Percentiles rank a stretch among this genome's conserved stretches.
Evolutionary conservation across 495 filamentous ascomycete species (phyloP).

Genomic region (Podospora conica): DNA sequence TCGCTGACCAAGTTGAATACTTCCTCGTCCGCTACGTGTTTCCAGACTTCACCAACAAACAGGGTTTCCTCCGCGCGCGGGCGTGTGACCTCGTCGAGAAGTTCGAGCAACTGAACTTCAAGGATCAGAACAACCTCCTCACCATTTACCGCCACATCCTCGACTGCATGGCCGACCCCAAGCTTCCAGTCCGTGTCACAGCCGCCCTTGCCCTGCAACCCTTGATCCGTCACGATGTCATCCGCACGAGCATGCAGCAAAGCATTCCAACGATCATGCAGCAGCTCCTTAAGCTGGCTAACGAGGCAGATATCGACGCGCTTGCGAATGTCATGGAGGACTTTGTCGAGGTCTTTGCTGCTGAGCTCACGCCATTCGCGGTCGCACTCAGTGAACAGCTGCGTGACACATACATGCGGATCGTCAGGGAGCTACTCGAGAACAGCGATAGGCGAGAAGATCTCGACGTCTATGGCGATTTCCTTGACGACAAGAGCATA

Average conservation of each 20-base stretch:
- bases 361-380: conserved; percentile 95
- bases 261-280: conserved; percentile 99
- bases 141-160: conserved; percentile 95
- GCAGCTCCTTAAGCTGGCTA: conserved; percentile 90
- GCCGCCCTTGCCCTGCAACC: conserved; percentile 92
- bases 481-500: conserved; percentile 96
- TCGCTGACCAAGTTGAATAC: conserved; percentile 96
- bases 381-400: conserved; percentile 95
- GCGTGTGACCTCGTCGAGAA: conserved; percentile 97
- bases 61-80: conserved; percentile 89
- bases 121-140: conserved; percentile 88
- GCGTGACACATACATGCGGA: conserved; percentile 91
- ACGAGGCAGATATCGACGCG: conserved; percentile 91
- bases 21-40: conserved; percentile 98
- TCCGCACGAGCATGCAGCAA: conserved; percentile 89
- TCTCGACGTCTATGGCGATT: conserved; percentile 78
- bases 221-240: conserved; percentile 89
- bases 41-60: conserved; percentile 88
- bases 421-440: conserved; percentile 84
- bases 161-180: conserved; percentile 89
- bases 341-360: conserved; percentile 95
- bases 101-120: conserved; percentile 93
- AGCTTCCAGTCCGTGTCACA: conserved; percentile 88
- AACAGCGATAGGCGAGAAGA: conserved; percentile 67
- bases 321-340: conserved; percentile 99